phyloP scores from a whole-genome alignment of 192 early-diverging fungal species.

The Spizellomyces sp. region DNA sequence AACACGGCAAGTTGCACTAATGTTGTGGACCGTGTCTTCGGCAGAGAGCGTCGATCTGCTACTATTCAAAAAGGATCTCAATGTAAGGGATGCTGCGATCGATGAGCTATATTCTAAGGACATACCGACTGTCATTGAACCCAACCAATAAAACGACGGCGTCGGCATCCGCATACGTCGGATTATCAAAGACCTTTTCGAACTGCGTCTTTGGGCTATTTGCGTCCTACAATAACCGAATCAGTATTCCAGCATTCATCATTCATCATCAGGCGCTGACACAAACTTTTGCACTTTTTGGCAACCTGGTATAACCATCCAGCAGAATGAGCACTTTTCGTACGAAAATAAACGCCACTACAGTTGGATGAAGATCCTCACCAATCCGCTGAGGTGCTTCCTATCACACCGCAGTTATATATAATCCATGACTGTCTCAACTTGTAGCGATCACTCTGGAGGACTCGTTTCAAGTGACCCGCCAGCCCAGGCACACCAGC shows the following conservation, averaged over 20 bases:
- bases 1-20: slow-evolving; percentile 29
- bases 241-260: slow-evolving; percentile 10
- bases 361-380: neutral
- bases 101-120: neutral
- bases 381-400: slow-evolving; percentile 42
- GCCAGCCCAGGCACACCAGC: slow-evolving; percentile 35
- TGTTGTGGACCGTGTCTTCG: slow-evolving; percentile 43
- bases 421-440: slow-evolving; percentile 41
- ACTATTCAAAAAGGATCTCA: neutral
- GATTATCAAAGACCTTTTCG: slow-evolving; percentile 31
- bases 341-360: neutral
- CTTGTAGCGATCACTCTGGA: slow-evolving; percentile 28
- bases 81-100: no score
- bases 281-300: neutral
- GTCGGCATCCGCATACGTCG: slow-evolving; percentile 32
- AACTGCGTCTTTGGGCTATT: slow-evolving; percentile 18
- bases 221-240: neutral
- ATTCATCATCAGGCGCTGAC: no score
- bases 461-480: slow-evolving; percentile 23
- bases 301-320: slow-evolving; percentile 9
- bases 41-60: slow-evolving; percentile 24
- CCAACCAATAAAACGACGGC: slow-evolving; percentile 47
- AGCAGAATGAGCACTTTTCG: neutral
- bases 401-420: slow-evolving; percentile 35
- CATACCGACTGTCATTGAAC: slow-evolving; percentile 44